Conservation (phyloP, 2,329 filamentous ascomycete species). For the Bipolaris gigantea region DNA sequence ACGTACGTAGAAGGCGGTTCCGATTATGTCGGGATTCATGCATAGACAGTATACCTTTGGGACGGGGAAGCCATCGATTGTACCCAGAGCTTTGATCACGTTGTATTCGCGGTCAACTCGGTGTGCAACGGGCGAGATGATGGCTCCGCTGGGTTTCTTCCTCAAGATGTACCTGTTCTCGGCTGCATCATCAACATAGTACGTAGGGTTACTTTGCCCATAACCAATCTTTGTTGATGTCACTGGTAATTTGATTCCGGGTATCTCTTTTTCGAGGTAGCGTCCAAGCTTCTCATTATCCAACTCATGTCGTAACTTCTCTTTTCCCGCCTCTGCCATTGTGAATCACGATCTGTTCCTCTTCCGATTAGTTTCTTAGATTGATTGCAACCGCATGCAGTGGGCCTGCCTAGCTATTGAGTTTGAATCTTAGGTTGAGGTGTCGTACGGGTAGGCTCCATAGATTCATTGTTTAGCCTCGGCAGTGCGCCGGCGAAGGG, state of each 20-base stretch:
- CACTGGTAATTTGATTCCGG: constrained; percentile 29
- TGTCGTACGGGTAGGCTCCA: constrained; percentile 14
- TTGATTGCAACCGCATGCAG: background rate
- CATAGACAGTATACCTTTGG: constrained; percentile 83
- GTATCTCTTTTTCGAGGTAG: constrained; percentile 35
- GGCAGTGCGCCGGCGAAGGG: constrained; percentile 12
- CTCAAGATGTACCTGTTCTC: constrained; percentile 78
- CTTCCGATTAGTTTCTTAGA: background rate
- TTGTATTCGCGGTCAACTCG: constrained; percentile 93
- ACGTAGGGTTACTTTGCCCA: constrained; percentile 95
- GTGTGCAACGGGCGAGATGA: constrained; percentile 90
- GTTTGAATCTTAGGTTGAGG: background rate
- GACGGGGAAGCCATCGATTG: constrained; percentile 78
- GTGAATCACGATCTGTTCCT: background rate
- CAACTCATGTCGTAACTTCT: constrained; percentile 33
- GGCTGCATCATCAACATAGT: constrained; percentile 73
- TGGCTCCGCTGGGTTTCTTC: constrained; percentile 91
- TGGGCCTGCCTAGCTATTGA: background rate
- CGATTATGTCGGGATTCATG: constrained; percentile 75
- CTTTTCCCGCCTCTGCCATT: constrained; percentile 19
- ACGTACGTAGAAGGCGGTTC: constrained; percentile 78
- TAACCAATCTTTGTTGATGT: constrained; percentile 75
- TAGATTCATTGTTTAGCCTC: constrained; percentile 28
- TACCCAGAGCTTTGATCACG: constrained; percentile 76
- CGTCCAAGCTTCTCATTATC: constrained; percentile 33